Conservation (phyloP, 176 grass and related monocot genomes). For the Typha latifolia region DNA sequence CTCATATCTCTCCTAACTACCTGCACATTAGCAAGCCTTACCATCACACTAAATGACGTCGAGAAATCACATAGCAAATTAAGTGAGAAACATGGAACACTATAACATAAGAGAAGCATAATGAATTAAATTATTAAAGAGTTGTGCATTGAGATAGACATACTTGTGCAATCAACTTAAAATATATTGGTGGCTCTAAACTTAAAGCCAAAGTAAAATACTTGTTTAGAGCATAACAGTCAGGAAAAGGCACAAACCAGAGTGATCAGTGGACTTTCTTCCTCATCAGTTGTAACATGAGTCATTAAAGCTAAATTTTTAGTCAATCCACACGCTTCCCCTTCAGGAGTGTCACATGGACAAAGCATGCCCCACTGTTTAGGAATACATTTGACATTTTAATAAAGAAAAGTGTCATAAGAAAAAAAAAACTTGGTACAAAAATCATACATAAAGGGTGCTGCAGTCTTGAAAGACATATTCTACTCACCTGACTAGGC, state of each 20-base stretch:
- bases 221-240: neutral
- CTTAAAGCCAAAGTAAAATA: neutral
- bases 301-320: conserved; percentile 96
- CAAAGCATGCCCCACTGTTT: conserved; percentile 99
- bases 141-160: too few relatives aligned
- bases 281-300: conserved; percentile 92
- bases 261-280: conserved; percentile 65
- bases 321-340: conserved; percentile 91
- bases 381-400: conserved; percentile 17
- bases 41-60: too few relatives aligned
- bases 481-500: conserved; percentile 68
- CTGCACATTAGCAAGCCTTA: too few relatives aligned
- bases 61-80: too few relatives aligned
- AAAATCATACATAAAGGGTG: neutral
- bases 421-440: neutral
- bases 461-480: neutral
- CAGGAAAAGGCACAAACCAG: conserved; percentile 45
- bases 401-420: neutral
- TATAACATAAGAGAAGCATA: too few relatives aligned
- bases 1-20: too few relatives aligned
- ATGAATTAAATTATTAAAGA: too few relatives aligned
- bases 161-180: too few relatives aligned
- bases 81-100: too few relatives aligned
- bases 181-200: too few relatives aligned
- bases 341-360: conserved; percentile 97